Evolutionary conservation across 2,329 filamentous ascomycete species (phyloP), one percentile per base, ranked within the genome.

Genomic region (Grosmannia serpens): DNA sequence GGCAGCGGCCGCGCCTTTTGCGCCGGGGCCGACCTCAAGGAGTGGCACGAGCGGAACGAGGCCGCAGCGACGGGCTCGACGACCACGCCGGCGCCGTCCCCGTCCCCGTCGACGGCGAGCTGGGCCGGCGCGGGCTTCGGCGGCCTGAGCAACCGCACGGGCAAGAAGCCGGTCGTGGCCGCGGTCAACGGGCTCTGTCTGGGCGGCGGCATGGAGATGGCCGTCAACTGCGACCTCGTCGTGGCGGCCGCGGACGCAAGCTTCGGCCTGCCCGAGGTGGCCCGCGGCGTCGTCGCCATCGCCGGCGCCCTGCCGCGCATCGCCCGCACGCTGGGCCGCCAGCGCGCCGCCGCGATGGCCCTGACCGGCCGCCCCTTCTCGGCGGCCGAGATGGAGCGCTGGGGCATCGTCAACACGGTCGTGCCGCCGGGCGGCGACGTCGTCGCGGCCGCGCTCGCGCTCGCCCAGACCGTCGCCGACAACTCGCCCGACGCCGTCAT

Each of bases 201-300:
- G 52, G 88, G 88, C 41, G 88, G 88, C 57, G 88, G 87, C 1
- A 85, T 88, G 70, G 88, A 92, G 74, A 89, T 91, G 73, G 78
- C 83, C 15, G 74, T 87, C 54, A 89, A 90, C 70, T 81, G 80
- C 62, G 89, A 94, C 73, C 73, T 92, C 59, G 78, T 90, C 3
- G 70, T 91, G 35, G 86, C 87, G 4, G 73, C 77, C 2, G 67
- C 72, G 3, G 66, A 68, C 15, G 86, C 87, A 0, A 73, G 71
- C 29, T 91, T 92, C 67, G 81, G 78, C 1, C 74, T 91, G 8
- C 87, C 88, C 0, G 88, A 91, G 70, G 85, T 86, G 2, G 82
- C 80, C 61, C 78, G 84, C 57, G 88, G 88, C 8, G 86, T 90
- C 9, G 81, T 86, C 4, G 84, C 87, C 31, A 75, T 88, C 1